Evolutionary conservation across 73 alveolate species (phyloP).

Genomic region (Blepharisma japonicum): DNA sequence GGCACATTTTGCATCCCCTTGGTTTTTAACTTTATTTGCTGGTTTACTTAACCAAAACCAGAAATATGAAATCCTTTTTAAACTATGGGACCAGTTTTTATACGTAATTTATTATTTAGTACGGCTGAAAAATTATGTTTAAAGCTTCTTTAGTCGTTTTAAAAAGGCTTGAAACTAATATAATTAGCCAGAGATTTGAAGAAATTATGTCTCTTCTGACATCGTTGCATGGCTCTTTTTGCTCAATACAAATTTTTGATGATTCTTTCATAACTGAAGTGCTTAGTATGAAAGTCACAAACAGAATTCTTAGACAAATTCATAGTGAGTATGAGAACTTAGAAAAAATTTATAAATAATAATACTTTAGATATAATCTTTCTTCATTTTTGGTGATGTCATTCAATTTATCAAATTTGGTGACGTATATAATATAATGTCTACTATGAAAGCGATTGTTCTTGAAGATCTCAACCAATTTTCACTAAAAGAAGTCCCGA

Average conservation of each 20-base stretch:
- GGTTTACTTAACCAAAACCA: slow-evolving; percentile 8
- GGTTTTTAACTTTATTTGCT: slow-evolving; percentile 28
- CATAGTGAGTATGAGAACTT: slow-evolving; percentile 1
- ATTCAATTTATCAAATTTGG: too few relatives aligned
- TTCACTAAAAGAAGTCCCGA: slow-evolving; percentile 35
- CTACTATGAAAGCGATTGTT: background rate
- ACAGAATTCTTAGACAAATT: slow-evolving; percentile 19
- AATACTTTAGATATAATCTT: too few relatives aligned
- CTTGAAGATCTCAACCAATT: slow-evolving; percentile 1
- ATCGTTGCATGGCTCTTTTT: background rate
- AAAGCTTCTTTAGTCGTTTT: slow-evolving; percentile 5
- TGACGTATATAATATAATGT: too few relatives aligned
- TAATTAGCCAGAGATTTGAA: background rate
- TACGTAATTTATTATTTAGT: slow-evolving; percentile 26
- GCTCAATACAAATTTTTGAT: background rate
- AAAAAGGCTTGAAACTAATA: background rate
- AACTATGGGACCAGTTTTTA: slow-evolving; percentile 17
- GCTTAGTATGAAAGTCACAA: background rate
- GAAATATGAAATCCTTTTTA: background rate
- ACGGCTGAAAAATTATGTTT: slow-evolving; percentile 31
- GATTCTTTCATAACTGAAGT: background rate
- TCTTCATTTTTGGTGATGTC: too few relatives aligned
- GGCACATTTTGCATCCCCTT: slow-evolving; percentile 21
- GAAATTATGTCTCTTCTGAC: slow-evolving; percentile 26
- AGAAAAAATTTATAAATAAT: background rate